Evolutionary conservation across 441 rosid genomes (phyloP).

Genomic region (Croton laevigatus): DNA sequence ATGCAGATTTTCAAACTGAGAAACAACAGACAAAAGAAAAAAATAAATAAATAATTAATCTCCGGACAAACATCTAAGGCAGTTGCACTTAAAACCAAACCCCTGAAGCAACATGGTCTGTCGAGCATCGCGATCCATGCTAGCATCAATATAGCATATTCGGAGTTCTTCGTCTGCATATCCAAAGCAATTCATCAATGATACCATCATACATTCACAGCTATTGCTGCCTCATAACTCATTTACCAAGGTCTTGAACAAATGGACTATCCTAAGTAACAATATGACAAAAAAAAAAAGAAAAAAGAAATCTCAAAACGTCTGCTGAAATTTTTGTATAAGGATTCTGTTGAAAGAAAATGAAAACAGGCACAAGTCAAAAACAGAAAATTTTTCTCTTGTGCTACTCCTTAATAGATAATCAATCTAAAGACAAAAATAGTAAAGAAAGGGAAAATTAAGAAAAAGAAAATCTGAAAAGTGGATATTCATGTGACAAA

Average conservation of each 20-base stretch:
- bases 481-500: constrained; percentile 22
- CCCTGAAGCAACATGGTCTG: constrained; percentile 59
- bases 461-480: not conserved
- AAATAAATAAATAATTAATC: too few relatives aligned
- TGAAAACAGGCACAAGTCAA: not conserved
- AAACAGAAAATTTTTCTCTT: not conserved
- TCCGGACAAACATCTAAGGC: constrained; percentile 60
- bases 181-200: not conserved
- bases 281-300: not conserved
- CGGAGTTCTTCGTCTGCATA: constrained; percentile 80
- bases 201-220: not conserved
- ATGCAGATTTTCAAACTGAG: too few relatives aligned
- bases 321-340: not conserved
- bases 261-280: not conserved
- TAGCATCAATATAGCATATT: constrained; percentile 81
- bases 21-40: not conserved
- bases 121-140: constrained; percentile 67
- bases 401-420: not conserved
- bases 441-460: not conserved
- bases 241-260: not conserved
- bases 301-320: not conserved
- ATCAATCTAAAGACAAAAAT: not conserved
- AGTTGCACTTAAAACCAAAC: constrained; percentile 70
- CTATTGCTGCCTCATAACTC: not conserved
- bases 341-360: not conserved